These are phyloP conservation scores for Smallanthus sonchifolius DNA, from an alignment of 129 eudicot species.

Conservation along the genomic window DNA sequence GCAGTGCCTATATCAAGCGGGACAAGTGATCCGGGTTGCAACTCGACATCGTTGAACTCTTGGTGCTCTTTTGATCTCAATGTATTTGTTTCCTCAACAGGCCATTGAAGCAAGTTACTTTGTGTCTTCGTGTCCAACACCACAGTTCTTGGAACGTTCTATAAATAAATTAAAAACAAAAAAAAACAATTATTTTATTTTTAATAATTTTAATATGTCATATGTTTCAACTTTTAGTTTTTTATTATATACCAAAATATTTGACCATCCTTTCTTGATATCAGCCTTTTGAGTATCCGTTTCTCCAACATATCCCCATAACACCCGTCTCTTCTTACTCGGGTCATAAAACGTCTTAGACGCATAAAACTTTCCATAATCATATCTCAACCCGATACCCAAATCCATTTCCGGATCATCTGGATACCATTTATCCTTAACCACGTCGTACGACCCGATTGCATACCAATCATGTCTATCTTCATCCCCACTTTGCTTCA, in stretches of 20 bases:
- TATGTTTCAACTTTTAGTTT: not conserved
- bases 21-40: constrained; percentile 39
- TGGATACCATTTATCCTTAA: constrained; percentile 57
- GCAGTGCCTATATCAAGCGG: constrained; percentile 34
- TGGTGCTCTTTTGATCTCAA: constrained; percentile 21
- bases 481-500: constrained; percentile 69
- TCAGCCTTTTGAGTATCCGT: constrained; percentile 46
- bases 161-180: not conserved
- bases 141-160: constrained; percentile 50
- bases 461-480: constrained; percentile 70
- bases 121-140: constrained; percentile 42
- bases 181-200: not conserved
- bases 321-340: constrained; percentile 49
- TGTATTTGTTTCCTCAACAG: constrained; percentile 40
- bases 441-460: constrained; percentile 58
- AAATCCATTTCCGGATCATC: constrained; percentile 70
- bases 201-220: too few species aligned
- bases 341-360: constrained; percentile 78
- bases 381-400: constrained; percentile 73
- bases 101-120: constrained; percentile 52
- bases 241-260: constrained; percentile 47
- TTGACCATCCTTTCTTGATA: constrained; percentile 67
- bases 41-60: constrained; percentile 13
- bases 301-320: constrained; percentile 78
- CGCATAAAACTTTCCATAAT: constrained; percentile 75